phyloP scores from a whole-genome alignment of 495 filamentous ascomycete species.

The Podospora sp. region DNA sequence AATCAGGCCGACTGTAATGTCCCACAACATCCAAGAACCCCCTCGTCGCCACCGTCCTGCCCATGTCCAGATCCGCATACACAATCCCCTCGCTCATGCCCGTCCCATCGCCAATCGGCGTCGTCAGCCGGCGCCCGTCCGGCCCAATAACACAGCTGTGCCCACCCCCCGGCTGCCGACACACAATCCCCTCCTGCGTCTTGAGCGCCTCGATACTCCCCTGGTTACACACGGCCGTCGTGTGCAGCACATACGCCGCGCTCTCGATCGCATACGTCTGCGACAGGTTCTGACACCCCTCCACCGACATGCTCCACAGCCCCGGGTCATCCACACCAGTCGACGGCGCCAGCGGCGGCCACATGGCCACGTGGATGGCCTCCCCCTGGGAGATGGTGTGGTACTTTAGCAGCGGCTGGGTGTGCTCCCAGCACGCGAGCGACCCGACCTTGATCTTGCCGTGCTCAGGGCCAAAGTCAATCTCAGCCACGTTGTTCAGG shows the following conservation, averaged over 20 bases:
- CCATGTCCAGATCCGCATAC: conserved; percentile 51
- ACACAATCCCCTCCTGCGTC: conserved; percentile 38
- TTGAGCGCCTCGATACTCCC: conserved; percentile 47
- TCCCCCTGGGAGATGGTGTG: conserved; percentile 54
- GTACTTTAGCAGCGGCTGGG: conserved; percentile 63
- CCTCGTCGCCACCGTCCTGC: conserved; percentile 39
- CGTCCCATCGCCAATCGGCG: conserved; percentile 35
- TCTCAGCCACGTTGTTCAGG: conserved; percentile 47
- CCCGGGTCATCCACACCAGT: conserved; percentile 30
- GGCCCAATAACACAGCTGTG: conserved; percentile 55
- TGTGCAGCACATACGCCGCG: conserved; percentile 53
- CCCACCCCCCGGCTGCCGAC: conserved; percentile 50
- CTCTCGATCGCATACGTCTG: conserved; percentile 59
- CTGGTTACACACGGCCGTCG: conserved; percentile 46
- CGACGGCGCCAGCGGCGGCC: conserved; percentile 48
- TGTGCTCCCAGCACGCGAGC: conserved; percentile 62
- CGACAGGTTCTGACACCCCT: conserved; percentile 42
- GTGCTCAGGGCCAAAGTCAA: conserved; percentile 37
- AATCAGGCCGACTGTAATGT: conserved; percentile 58
- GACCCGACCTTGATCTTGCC: conserved; percentile 49
- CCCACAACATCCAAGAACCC: conserved; percentile 50
- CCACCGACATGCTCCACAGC: conserved; percentile 37
- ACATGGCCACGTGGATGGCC: conserved; percentile 61
- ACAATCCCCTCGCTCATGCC: conserved; percentile 47
- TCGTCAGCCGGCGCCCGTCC: conserved; percentile 52